These are phyloP conservation scores for Colletotrichum musicola DNA, from an alignment of 2,329 filamentous ascomycete species.

Conservation along the genomic window DNA sequence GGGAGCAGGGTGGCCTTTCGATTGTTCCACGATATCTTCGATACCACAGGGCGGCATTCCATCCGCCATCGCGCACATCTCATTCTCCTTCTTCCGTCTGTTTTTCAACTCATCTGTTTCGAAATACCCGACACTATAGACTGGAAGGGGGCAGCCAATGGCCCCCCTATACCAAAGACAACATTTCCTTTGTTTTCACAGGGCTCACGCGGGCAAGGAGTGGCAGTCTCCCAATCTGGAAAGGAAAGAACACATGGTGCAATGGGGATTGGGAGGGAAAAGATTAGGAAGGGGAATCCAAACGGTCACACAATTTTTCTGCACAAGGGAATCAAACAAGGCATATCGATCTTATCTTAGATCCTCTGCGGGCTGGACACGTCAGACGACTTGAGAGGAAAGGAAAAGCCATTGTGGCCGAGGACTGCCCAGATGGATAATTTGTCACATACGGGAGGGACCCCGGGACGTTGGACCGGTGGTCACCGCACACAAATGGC, in stretches of 20 bases:
- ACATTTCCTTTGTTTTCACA: constrained; percentile 37
- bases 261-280: constrained; percentile 29
- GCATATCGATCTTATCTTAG: constrained; percentile 29
- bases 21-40: constrained; percentile 40
- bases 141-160: constrained; percentile 30
- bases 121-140: constrained; percentile 41
- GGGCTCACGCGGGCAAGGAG: constrained; percentile 36
- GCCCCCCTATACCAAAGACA: constrained; percentile 30
- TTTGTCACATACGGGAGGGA: constrained; percentile 34
- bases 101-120: constrained; percentile 36
- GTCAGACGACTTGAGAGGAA: constrained; percentile 33
- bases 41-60: constrained; percentile 38
- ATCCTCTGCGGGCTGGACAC: constrained; percentile 39
- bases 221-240: constrained; percentile 37
- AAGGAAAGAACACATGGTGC: constrained; percentile 23
- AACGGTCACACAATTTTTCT: constrained; percentile 20
- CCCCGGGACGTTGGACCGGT: not conserved
- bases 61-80: constrained; percentile 35
- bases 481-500: constrained; percentile 26
- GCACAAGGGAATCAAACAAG: constrained; percentile 26
- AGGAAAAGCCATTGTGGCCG: constrained; percentile 34
- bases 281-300: constrained; percentile 14
- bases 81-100: constrained; percentile 26
- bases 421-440: constrained; percentile 27
- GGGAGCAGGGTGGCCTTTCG: constrained; percentile 33